Percentiles rank a stretch among this genome's conserved stretches.
phyloP scores from a whole-genome alignment of 805 yeast genomes.

The Candida endomychidarum region DNA sequence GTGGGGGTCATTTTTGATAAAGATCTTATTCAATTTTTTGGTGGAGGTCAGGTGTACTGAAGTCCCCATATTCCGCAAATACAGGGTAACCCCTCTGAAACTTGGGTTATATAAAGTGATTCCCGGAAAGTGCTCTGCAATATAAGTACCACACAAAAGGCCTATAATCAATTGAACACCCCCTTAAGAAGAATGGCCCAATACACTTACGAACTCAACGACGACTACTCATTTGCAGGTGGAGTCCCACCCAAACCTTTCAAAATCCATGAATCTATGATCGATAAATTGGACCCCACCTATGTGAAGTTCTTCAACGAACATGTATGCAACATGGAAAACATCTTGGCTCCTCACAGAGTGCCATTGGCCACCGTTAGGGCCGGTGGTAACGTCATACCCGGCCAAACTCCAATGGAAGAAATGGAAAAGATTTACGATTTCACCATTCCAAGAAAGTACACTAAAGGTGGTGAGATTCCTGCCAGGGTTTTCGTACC shows the following conservation, averaged over 20 bases:
- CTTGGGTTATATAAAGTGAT: background rate
- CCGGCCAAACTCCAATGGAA: conserved; percentile 37
- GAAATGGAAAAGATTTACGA: conserved; percentile 29
- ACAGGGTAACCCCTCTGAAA: conserved; percentile 1
- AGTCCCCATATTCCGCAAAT: too few species aligned
- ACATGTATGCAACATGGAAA: conserved; percentile 23
- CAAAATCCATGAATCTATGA: conserved; percentile 28
- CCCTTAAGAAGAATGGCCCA: conserved; percentile 16
- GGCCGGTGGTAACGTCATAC: conserved; percentile 40
- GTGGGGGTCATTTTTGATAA: conserved; percentile 1
- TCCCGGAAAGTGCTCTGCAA: background rate
- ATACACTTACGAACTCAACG: conserved; percentile 20
- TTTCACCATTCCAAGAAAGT: conserved; percentile 28
- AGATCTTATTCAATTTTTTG: too few species aligned
- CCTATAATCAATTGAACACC: too few species aligned
- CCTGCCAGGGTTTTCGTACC: conserved; percentile 41
- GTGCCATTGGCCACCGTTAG: conserved; percentile 29
- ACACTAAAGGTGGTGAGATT: conserved; percentile 22
- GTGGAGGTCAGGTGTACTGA: too few species aligned
- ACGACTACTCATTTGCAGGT: conserved; percentile 24
- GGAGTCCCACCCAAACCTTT: conserved; percentile 31
- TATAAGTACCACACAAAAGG: background rate
- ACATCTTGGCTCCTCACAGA: conserved; percentile 35
- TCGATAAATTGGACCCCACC: conserved; percentile 33
- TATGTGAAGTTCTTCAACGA: conserved; percentile 36